Evolutionary conservation across 2,329 filamentous ascomycete species (phyloP), one percentile per base, ranked within the genome.

Genomic region (Metarhizium album): DNA sequence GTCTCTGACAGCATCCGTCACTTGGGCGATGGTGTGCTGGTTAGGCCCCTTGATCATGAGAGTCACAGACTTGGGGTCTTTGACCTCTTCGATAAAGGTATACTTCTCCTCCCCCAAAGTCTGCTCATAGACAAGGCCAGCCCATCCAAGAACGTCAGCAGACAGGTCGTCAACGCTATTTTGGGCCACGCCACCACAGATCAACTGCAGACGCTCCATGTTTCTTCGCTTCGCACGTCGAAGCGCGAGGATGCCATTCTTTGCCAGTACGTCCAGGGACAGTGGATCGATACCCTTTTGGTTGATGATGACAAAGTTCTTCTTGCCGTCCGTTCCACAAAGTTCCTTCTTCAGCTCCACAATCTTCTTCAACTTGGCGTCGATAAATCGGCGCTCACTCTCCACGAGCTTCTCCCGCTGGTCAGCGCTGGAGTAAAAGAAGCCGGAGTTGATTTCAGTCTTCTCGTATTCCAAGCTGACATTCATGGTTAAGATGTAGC

Each of bases 401-500:
- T 97, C 93, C 11, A 98, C 93, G 40, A 98, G 82, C 77, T 97
- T 98, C 63, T 97, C 93, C 58, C 93, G 82, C 74, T 98, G 93
- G 58, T 96, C 90, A 27, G 93, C 93, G 64, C 84, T 95, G 35
- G 87, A 95, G 74, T 98, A 98, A 78, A 95, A 98, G 78, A 98
- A 98, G 48, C 90, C 84, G 40, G 90, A 96, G 80, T 98, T 98
- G 70, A 98, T 95, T 72, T 98, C 93, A 0, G 90, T 91, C 77
- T 98, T 98, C 71, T 98, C 93, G 68, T 98, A 98, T 68, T 98
- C 93, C 55, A 98, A 74, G 68, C 88, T 94, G 67, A 98, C 91
- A 65, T 98, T 98, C 63, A 98, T 76, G 24, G 89, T 95, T 54
- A 98, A 75, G 62, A 98, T 96, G 69, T 83, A 90, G 54, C 93